Percentiles rank a stretch among this genome's conserved stretches.
These are phyloP conservation scores for Microsporum audouinii DNA, from an alignment of 2,329 filamentous ascomycete species.

Conservation along the genomic window DNA sequence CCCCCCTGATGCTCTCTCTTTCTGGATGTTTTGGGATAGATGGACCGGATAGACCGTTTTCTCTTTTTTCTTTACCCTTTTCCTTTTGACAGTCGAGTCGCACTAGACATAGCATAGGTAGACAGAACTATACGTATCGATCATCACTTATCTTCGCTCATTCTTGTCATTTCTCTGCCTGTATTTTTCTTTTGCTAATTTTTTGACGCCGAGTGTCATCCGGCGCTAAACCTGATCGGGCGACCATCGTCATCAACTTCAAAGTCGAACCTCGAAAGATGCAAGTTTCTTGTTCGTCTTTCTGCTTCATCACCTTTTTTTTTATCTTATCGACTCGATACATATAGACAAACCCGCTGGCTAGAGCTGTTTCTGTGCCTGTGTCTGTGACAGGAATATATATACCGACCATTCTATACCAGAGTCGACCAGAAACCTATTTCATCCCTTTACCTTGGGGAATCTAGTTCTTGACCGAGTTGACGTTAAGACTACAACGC, in stretches of 20 bases:
- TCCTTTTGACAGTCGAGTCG: background rate
- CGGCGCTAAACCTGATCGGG: constrained; percentile 2
- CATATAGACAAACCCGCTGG: background rate
- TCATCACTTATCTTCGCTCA: background rate
- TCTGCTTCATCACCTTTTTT: background rate
- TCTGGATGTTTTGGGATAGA: constrained; percentile 3
- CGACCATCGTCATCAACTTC: background rate
- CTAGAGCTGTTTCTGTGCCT: background rate
- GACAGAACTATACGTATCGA: constrained; percentile 2
- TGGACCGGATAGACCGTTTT: constrained; percentile 1
- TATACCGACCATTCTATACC: background rate
- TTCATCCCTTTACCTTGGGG: background rate
- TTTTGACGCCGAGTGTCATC: background rate
- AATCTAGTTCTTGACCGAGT: background rate
- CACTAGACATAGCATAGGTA: background rate
- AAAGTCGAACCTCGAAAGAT: background rate
- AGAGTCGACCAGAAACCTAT: background rate
- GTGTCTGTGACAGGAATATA: background rate
- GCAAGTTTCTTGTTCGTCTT: background rate
- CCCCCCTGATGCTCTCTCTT: background rate
- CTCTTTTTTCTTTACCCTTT: background rate
- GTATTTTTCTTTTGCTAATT: background rate
- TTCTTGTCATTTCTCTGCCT: background rate
- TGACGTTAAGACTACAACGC: background rate
- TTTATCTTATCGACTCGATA: background rate